Evolutionary conservation across 352 stramenopile species (phyloP).

Genomic region (Phytophthora pisi): DNA sequence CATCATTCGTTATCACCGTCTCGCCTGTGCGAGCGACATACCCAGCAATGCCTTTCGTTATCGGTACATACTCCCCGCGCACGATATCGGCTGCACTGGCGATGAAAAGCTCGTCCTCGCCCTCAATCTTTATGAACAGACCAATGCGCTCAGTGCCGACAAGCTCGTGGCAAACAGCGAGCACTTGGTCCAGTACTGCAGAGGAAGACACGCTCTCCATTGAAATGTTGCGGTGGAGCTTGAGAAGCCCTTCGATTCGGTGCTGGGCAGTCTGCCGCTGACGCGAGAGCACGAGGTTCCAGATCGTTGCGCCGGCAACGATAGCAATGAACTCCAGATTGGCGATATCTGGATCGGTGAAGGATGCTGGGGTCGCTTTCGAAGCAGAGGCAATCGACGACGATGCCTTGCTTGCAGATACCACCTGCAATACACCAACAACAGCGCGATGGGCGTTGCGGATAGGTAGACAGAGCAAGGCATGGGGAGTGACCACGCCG

Average conservation of each 20-base stretch:
- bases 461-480: constrained; percentile 70
- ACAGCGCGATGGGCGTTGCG: constrained; percentile 65
- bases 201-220: constrained; percentile 64
- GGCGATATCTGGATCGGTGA: constrained; percentile 49
- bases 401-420: constrained; percentile 25
- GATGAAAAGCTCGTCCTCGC: constrained; percentile 75
- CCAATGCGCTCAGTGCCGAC: constrained; percentile 68
- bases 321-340: constrained; percentile 66
- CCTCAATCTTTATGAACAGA: constrained; percentile 73
- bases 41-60: constrained; percentile 71
- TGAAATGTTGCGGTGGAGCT: constrained; percentile 75
- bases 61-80: constrained; percentile 70
- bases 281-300: constrained; percentile 67
- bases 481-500: constrained; percentile 29
- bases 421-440: constrained; percentile 62
- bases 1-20: constrained; percentile 74
- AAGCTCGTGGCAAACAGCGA: constrained; percentile 76
- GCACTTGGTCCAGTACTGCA: constrained; percentile 63
- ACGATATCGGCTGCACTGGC: constrained; percentile 62
- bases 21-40: constrained; percentile 69
- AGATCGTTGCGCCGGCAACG: constrained; percentile 66
- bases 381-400: constrained; percentile 11
- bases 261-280: constrained; percentile 70
- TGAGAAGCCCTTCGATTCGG: constrained; percentile 72
- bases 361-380: constrained; percentile 16